Percentiles rank a stretch among this genome's conserved stretches.
These are phyloP conservation scores for Oldenlandia corymbosa DNA, from an alignment of 257 asterid species.

Conservation along the genomic window DNA sequence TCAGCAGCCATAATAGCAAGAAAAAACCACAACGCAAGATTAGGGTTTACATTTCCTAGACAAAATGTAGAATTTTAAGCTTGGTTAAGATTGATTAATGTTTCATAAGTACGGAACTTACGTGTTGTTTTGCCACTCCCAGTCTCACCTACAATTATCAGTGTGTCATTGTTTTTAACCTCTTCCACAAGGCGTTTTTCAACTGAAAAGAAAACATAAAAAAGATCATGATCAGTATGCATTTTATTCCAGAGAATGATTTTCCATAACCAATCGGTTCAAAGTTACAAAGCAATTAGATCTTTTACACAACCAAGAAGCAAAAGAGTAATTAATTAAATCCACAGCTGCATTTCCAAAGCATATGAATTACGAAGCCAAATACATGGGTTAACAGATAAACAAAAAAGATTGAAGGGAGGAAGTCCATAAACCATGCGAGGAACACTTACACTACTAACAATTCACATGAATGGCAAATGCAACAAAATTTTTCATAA, in stretches of 20 bases:
- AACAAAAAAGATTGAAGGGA: not conserved
- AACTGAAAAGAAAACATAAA: conserved; percentile 34
- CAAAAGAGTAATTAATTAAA: not conserved
- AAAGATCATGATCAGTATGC: not conserved
- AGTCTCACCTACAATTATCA: conserved; percentile 94
- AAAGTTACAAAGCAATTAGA: not conserved
- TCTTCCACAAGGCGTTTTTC: conserved; percentile 83
- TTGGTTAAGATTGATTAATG: not conserved
- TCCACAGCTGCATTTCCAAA: not conserved
- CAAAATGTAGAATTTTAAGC: not conserved
- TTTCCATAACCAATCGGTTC: too few relatives aligned
- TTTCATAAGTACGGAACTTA: conserved; percentile 32
- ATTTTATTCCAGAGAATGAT: not conserved
- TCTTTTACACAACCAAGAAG: not conserved
- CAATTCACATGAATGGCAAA: too few relatives aligned
- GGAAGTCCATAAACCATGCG: not conserved
- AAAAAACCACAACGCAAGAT: too few relatives aligned
- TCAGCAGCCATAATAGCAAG: not conserved
- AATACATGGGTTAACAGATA: not conserved
- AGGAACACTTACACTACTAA: too few relatives aligned
- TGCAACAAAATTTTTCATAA: too few relatives aligned
- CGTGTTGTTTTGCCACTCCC: conserved; percentile 99
- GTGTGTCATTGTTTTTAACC: conserved; percentile 60
- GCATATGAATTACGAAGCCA: not conserved
- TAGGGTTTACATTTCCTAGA: not conserved